Evolutionary conservation across 1,139 yeast genomes (phyloP).

Genomic region (Yamadazyma aaseri): DNA sequence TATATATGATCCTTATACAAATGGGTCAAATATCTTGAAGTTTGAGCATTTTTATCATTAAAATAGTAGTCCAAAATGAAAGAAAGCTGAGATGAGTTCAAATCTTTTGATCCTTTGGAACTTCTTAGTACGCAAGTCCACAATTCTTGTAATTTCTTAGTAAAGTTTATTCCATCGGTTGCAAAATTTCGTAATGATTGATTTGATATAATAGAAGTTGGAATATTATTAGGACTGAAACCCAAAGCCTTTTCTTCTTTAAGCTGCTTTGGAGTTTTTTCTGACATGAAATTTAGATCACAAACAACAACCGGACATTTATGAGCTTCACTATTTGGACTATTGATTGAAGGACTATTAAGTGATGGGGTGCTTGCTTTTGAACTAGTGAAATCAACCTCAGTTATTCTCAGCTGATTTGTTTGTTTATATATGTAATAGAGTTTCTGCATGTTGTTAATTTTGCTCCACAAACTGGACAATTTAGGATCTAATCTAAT

Average conservation of each 20-base stretch:
- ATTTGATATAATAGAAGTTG: background rate
- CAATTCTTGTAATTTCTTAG: conserved; percentile 17
- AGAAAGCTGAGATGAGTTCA: conserved; percentile 29
- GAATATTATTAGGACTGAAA: background rate
- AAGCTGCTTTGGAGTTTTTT: conserved; percentile 13
- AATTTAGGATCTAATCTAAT: conserved; percentile 43
- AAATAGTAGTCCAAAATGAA: conserved; percentile 37
- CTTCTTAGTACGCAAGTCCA: conserved; percentile 28
- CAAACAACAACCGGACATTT: conserved; percentile 45
- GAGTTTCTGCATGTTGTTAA: conserved; percentile 40
- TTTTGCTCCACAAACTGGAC: conserved; percentile 42
- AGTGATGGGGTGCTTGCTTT: conserved; percentile 2
- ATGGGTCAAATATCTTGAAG: conserved; percentile 23
- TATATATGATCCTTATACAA: conserved; percentile 30
- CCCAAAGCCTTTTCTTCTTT: background rate
- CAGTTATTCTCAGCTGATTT: conserved; percentile 11
- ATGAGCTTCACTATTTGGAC: conserved; percentile 4
- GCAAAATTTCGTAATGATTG: background rate
- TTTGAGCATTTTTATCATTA: conserved; percentile 15
- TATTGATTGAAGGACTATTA: background rate
- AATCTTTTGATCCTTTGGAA: conserved; percentile 21
- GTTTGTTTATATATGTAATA: conserved; percentile 38
- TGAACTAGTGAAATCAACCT: conserved; percentile 28
- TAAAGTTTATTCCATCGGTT: background rate
- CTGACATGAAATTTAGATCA: conserved; percentile 38